Conservation (phyloP, 306 rosid species). For the Argentina anserina region DNA sequence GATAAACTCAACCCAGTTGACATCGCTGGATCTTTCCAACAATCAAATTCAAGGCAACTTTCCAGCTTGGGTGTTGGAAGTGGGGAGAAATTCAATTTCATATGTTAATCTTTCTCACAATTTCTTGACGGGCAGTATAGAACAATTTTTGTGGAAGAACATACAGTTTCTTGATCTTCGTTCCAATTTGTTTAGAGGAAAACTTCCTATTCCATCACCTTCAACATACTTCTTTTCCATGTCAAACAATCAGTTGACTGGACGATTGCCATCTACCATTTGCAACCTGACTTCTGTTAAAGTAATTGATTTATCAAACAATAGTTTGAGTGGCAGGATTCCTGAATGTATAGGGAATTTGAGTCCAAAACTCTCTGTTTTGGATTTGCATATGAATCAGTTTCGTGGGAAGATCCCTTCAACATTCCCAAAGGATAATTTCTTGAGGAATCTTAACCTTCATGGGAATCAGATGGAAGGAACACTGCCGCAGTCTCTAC, state of each 20-base stretch:
- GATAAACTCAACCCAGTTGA: background rate
- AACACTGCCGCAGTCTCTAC: background rate
- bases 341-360: background rate
- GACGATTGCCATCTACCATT: background rate
- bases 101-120: conserved; percentile 2
- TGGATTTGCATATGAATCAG: background rate
- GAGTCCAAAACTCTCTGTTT: background rate
- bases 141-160: background rate
- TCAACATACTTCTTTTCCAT: background rate
- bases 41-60: conserved; percentile 2
- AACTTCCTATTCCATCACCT: background rate
- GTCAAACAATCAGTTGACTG: background rate
- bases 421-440: background rate
- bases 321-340: background rate
- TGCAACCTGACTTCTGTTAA: background rate
- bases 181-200: background rate
- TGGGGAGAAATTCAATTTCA: background rate
- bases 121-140: background rate
- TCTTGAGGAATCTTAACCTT: background rate
- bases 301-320: background rate
- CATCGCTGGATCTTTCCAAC: background rate
- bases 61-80: conserved; percentile 7
- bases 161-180: background rate
- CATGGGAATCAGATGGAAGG: background rate
- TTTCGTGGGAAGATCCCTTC: background rate